A percentile compares a stretch with the other conserved stretches of the same genome.
phyloP scores from a whole-genome alignment of 306 rosid genomes.

The Fagus sylvatica region DNA sequence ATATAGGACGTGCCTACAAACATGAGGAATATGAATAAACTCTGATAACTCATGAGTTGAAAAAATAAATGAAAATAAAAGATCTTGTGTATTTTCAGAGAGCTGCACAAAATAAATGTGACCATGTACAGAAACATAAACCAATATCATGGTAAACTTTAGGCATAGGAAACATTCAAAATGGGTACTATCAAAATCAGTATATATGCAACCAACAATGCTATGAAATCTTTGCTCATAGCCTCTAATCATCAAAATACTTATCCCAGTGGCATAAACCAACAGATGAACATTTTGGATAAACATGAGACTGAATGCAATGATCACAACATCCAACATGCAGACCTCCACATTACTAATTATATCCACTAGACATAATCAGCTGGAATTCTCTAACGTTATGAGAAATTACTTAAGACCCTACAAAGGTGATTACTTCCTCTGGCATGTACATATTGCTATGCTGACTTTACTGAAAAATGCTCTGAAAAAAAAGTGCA shows the following conservation, averaged over 20 bases:
- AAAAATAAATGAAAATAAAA: neutral
- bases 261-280: too few relatives aligned
- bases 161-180: too few relatives aligned
- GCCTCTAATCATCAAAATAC: too few relatives aligned
- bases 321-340: neutral
- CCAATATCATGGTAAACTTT: too few relatives aligned
- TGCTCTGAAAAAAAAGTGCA: neutral
- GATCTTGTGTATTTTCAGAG: neutral
- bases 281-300: neutral
- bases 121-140: too few relatives aligned
- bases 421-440: conserved; percentile 1
- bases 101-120: neutral
- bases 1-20: conserved; percentile 40
- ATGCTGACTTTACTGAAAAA: neutral
- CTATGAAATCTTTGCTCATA: too few relatives aligned
- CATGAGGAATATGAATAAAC: conserved; percentile 11
- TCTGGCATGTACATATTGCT: neutral
- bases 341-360: neutral
- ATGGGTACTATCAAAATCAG: too few relatives aligned
- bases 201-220: too few relatives aligned
- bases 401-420: neutral
- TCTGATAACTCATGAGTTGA: conserved; percentile 1
- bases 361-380: neutral
- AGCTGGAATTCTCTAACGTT: neutral
- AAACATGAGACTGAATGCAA: neutral